Evolutionary conservation across 768 basidiomycete species (phyloP), one percentile per base, ranked within the genome.

Genomic region (Kwoniella shandongensis): DNA sequence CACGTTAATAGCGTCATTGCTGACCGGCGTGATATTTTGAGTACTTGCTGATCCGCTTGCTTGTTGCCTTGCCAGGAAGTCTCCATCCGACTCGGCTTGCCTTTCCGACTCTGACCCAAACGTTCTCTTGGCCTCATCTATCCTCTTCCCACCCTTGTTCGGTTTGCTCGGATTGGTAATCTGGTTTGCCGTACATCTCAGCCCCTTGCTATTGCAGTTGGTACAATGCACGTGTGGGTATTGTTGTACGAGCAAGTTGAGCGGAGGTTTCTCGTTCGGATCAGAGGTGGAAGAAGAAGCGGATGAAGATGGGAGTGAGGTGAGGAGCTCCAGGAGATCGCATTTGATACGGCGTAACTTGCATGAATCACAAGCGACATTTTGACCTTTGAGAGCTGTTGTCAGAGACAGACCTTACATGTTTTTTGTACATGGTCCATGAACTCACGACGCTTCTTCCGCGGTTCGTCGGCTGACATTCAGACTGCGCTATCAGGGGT

Each of bases 311-410:
- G 61, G 61, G 3, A 50, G 25, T 1, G 61, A 4, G 10, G 40
- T 6, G 10, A 67, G 54, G 29, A 67, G 54, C 6, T 48, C 42
- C 22, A 57, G 35, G 7, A 69, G 56, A 36, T 69, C 67, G 46
- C 67, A 69, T 53, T 69, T 69, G 51, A 69, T 54, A 8, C 67
- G 61, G 4, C 67, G 53, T 13, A 69, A 27, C 44, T 69, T 69
- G 52, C 67, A 69, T 12, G 61, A 60, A 40, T 65, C 61, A 41
- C 67, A 69, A 13, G 67, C 67, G 29, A 69, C 67, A 38, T 69
- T 69, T 40, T 69, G 67, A 15, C 56, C 67, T 69, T 18, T 27
- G n/a, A 13, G 8, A 42, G n/a, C 35, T 22, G 32, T 25, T 17
- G 11, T 40, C 27, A 18, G 29, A 32, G 45, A 20, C n/a, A 30